A percentile compares a stretch with the other conserved stretches of the same genome.
These are phyloP conservation scores for Mortierella hygrophila DNA, from an alignment of 192 early-diverging fungal genomes.

Conservation along the genomic window DNA sequence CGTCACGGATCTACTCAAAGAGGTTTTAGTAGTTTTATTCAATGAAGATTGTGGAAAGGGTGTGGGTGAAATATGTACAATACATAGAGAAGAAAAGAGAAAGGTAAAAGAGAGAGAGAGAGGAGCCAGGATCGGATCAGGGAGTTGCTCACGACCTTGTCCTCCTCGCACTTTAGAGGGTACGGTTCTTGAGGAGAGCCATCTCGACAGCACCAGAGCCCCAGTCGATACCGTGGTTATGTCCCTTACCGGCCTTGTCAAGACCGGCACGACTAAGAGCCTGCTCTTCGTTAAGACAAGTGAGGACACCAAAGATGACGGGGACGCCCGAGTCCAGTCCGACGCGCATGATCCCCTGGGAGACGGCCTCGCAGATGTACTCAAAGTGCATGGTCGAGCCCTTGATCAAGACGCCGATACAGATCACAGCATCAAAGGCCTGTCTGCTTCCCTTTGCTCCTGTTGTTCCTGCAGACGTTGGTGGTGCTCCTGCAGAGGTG, in stretches of 20 bases:
- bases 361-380: constrained; percentile 97
- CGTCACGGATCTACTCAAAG: no score
- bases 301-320: constrained; percentile 96
- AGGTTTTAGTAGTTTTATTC: no score
- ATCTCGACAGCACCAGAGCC: constrained; percentile 96
- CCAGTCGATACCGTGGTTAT: constrained; percentile 99
- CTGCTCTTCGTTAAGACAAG: constrained; percentile 95
- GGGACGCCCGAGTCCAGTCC: constrained; percentile 89
- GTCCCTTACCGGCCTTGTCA: constrained; percentile 72
- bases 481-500: constrained; percentile 7
- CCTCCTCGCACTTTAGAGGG: constrained; percentile 31
- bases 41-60: no score
- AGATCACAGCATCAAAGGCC: constrained; percentile 91
- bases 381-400: constrained; percentile 99
- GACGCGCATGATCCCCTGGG: constrained; percentile 96
- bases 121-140: no score
- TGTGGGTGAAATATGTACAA: no score
- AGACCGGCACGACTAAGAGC: constrained; percentile 86
- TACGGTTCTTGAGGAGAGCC: constrained; percentile 75
- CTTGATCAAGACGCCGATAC: constrained; percentile 98
- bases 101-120: no score
- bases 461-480: not conserved
- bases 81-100: no score
- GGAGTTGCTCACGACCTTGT: no score
- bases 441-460: constrained; percentile 44